phyloP scores from a whole-genome alignment of 345 rosid genomes.

The Citrus hindsii region DNA sequence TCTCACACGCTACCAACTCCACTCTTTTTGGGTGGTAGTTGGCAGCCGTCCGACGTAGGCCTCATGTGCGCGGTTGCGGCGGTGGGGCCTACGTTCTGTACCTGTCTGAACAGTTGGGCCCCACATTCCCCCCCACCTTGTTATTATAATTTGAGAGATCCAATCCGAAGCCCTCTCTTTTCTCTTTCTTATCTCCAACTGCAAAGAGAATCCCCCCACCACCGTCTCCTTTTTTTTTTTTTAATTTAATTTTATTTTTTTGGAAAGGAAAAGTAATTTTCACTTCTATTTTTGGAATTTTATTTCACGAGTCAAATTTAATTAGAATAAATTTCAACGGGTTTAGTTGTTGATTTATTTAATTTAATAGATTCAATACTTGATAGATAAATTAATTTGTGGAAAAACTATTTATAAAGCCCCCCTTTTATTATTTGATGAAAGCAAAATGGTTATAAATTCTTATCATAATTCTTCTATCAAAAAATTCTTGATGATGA shows the following conservation, averaged over 20 bases:
- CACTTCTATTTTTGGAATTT: too few relatives aligned
- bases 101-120: not conserved
- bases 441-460: not conserved
- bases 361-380: too few relatives aligned
- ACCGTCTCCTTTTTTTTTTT: too few relatives aligned
- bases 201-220: not conserved
- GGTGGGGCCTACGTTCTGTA: constrained; percentile 10
- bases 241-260: too few relatives aligned
- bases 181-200: not conserved
- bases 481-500: not conserved
- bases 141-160: not conserved
- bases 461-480: not conserved
- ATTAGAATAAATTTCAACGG: too few relatives aligned
- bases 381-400: not conserved
- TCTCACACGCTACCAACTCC: constrained; percentile 23
- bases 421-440: not conserved
- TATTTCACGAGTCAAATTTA: too few relatives aligned
- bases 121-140: not conserved
- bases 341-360: too few relatives aligned
- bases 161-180: not conserved
- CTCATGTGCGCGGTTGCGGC: constrained; percentile 32
- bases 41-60: constrained; percentile 23
- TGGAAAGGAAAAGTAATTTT: too few relatives aligned
- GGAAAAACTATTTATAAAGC: not conserved
- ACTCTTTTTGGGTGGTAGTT: constrained; percentile 16